Percentiles rank a stretch among this genome's conserved stretches.
Conservation (phyloP, 1,284 basidiomycete genomes). For the Ustilago shanxiensis region DNA sequence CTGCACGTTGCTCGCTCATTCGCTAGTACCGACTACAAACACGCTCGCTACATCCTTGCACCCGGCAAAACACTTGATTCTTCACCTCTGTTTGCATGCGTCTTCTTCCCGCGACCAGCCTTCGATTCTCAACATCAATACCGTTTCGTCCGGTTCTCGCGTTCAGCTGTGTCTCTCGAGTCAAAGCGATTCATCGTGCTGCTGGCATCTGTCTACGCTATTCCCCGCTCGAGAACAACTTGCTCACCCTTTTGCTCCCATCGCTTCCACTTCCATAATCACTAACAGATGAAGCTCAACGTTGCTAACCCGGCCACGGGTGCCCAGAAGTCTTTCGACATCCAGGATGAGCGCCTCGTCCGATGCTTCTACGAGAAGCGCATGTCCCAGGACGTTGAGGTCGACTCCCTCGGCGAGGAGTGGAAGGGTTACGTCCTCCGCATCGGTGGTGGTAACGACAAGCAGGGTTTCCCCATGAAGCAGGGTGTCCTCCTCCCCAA, state of each 20-base stretch:
- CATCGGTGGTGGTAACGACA: conserved; percentile 97
- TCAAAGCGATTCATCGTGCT: not conserved
- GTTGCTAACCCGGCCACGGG: conserved; percentile 94
- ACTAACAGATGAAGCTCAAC: conserved; percentile 87
- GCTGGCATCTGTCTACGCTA: not conserved
- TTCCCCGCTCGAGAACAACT: not conserved
- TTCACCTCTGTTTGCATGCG: not conserved
- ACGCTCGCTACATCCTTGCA: not conserved
- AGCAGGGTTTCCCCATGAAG: conserved; percentile 90
- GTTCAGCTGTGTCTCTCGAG: conserved; percentile 29
- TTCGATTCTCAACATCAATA: not conserved
- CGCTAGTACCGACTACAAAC: not conserved
- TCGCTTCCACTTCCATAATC: not conserved
- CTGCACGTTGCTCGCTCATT: not conserved
- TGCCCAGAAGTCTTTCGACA: conserved; percentile 91
- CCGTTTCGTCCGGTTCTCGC: not conserved
- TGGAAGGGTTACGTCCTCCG: conserved; percentile 97
- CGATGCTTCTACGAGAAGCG: conserved; percentile 97
- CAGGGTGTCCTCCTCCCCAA: conserved; percentile 96
- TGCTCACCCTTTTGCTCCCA: conserved; percentile 25
- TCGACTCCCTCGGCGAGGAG: conserved; percentile 92
- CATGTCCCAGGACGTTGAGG: conserved; percentile 93
- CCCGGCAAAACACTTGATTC: not conserved
- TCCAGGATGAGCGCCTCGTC: conserved; percentile 91
- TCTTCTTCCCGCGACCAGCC: not conserved